These are phyloP conservation scores for Clohesyomyces aquaticus DNA, from an alignment of 495 filamentous ascomycete genomes.

Conservation along the genomic window DNA sequence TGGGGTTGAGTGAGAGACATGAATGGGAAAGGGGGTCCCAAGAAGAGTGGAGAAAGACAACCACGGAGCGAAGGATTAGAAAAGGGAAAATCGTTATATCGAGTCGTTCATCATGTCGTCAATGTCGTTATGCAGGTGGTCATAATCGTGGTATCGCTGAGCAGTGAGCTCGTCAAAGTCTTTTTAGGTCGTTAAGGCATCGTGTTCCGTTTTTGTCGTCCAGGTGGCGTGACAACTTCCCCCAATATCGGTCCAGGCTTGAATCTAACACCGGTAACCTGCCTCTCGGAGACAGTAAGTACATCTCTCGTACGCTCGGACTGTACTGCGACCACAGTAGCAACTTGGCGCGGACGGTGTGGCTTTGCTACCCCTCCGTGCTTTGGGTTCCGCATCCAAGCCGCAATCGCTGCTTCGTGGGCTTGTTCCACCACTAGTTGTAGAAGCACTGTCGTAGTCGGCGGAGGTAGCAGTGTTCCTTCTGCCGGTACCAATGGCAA, in stretches of 20 bases:
- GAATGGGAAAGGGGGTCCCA: constrained; percentile 20
- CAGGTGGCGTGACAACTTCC: constrained; percentile 1
- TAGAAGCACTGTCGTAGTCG: constrained; percentile 52
- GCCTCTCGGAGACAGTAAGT: constrained; percentile 38
- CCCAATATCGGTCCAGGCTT: not conserved
- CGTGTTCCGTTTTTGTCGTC: constrained; percentile 15
- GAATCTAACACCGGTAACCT: constrained; percentile 30
- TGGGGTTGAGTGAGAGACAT: constrained; percentile 8
- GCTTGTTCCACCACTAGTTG: constrained; percentile 59
- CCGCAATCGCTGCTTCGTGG: constrained; percentile 56
- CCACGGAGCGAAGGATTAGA: constrained; percentile 9
- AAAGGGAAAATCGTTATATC: constrained; percentile 14
- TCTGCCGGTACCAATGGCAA: constrained; percentile 67
- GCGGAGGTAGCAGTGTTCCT: constrained; percentile 49
- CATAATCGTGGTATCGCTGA: constrained; percentile 37
- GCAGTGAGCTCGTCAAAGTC: constrained; percentile 42
- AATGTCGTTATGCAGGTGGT: constrained; percentile 27
- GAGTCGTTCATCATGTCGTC: constrained; percentile 26
- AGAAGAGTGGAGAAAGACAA: not conserved
- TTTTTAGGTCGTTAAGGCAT: constrained; percentile 33
- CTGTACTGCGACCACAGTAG: constrained; percentile 40
- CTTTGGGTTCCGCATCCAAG: constrained; percentile 38
- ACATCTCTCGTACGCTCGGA: constrained; percentile 41
- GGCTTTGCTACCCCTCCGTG: constrained; percentile 42
- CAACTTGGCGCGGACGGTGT: constrained; percentile 29